Percentiles rank a stretch among this genome's conserved stretches.
Evolutionary conservation across 805 yeast genomes (phyloP).

Genomic region (Pichia phayaonensis): DNA sequence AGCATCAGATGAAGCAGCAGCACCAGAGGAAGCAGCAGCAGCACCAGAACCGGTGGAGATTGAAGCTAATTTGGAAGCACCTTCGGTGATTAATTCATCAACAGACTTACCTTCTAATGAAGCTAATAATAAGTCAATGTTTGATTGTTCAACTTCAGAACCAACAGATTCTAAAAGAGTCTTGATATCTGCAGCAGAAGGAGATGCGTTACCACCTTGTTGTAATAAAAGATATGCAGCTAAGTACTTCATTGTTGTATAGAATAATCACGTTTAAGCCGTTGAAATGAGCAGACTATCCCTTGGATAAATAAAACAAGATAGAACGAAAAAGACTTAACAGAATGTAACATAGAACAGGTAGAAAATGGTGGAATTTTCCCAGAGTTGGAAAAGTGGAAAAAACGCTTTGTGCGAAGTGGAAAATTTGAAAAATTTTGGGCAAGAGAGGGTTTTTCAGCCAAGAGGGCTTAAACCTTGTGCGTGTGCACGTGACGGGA

Average conservation of each 20-base stretch:
- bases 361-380: background rate
- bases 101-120: conserved; percentile 92
- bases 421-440: background rate
- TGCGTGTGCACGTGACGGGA: background rate
- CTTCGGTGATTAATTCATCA: conserved; percentile 86
- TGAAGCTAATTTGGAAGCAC: conserved; percentile 92
- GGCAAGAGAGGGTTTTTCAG: background rate
- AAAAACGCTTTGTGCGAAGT: background rate
- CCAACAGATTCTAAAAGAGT: conserved; percentile 90
- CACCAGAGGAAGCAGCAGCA: conserved; percentile 63
- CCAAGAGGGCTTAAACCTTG: background rate
- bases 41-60: conserved; percentile 99
- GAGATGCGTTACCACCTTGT: conserved; percentile 93
- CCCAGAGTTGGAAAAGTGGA: background rate
- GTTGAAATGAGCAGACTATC: conserved; percentile 63
- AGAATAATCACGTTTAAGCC: conserved; percentile 81
- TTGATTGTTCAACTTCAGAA: conserved; percentile 88
- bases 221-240: conserved; percentile 98
- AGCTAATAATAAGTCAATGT: conserved; percentile 69
- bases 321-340: background rate
- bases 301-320: conserved; percentile 35
- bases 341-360: background rate
- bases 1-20: conserved; percentile 66
- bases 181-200: conserved; percentile 89
- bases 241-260: conserved; percentile 76